phyloP scores from a whole-genome alignment of 2,329 filamentous ascomycete genomes.

The Sphaceloma murrayae region DNA sequence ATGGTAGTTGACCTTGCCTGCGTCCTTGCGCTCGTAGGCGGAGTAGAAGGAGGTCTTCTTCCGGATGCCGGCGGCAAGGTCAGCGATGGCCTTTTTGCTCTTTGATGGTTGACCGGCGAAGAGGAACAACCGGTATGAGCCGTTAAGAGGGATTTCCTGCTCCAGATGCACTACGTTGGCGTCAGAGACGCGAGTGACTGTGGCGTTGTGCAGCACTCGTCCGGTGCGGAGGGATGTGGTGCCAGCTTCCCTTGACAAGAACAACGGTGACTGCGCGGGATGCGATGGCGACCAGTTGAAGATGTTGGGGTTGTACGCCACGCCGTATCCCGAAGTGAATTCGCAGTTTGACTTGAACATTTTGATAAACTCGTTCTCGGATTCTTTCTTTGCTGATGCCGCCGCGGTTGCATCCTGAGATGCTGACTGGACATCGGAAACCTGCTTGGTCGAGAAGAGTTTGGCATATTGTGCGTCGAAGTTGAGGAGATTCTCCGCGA shows the following conservation, averaged over 20 bases:
- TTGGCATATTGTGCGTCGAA: slow-evolving; percentile 88
- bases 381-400: slow-evolving; percentile 25
- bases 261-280: slow-evolving; percentile 58
- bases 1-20: slow-evolving; percentile 58
- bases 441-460: slow-evolving; percentile 71
- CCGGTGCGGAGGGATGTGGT: slow-evolving; percentile 60
- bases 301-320: slow-evolving; percentile 70
- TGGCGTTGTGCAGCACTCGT: slow-evolving; percentile 64
- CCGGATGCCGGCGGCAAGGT: slow-evolving; percentile 57
- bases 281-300: slow-evolving; percentile 76
- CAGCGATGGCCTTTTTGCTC: slow-evolving; percentile 54
- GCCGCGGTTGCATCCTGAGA: slow-evolving; percentile 32
- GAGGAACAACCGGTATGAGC: slow-evolving; percentile 75
- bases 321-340: slow-evolving; percentile 86
- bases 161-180: slow-evolving; percentile 85
- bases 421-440: slow-evolving; percentile 60
- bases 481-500: slow-evolving; percentile 72
- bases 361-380: slow-evolving; percentile 73
- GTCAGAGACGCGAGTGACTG: slow-evolving; percentile 78
- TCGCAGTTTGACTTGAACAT: slow-evolving; percentile 87
- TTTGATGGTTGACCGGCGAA: slow-evolving; percentile 62
- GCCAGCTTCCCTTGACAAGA: slow-evolving; percentile 48
- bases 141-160: slow-evolving; percentile 81
- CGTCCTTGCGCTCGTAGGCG: slow-evolving; percentile 53
- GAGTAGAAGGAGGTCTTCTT: slow-evolving; percentile 64